Evolutionary conservation across 1,284 basidiomycete genomes (phyloP).

Genomic region (Albatrellus sp.): DNA sequence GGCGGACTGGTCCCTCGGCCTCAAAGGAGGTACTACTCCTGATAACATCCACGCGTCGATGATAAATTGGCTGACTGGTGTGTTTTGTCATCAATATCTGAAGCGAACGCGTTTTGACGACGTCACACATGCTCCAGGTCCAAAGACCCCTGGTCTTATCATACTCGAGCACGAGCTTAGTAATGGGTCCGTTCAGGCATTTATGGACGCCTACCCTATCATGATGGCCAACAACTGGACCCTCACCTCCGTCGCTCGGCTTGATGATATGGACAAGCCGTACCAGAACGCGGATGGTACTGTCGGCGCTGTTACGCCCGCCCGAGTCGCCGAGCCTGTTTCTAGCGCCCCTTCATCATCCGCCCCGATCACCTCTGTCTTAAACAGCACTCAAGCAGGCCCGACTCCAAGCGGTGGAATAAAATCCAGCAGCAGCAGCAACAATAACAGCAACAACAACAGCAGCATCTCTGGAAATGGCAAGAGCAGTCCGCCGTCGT

Average conservation of each 20-base stretch:
- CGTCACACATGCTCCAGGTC: constrained; percentile 16
- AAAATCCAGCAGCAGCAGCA: neutral
- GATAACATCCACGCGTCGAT: constrained; percentile 33
- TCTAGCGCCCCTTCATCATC: constrained; percentile 4
- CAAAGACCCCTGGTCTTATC: constrained; percentile 65
- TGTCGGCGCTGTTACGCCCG: constrained; percentile 10
- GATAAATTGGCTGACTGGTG: constrained; percentile 38
- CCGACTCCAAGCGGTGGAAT: neutral
- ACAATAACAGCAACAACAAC: neutral
- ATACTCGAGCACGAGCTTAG: constrained; percentile 77
- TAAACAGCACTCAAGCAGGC: neutral
- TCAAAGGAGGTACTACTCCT: constrained; percentile 23
- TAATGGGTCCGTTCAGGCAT: constrained; percentile 47
- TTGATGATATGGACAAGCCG: constrained; percentile 25
- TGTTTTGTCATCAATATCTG: neutral
- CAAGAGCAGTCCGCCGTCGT: too few relatives aligned
- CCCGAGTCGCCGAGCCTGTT: constrained; percentile 4
- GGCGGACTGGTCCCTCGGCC: constrained; percentile 49
- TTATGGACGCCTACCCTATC: constrained; percentile 56
- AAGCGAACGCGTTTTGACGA: neutral
- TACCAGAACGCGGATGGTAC: constrained; percentile 41
- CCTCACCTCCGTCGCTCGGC: constrained; percentile 37
- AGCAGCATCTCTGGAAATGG: too few relatives aligned
- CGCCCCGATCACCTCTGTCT: constrained; percentile 1
- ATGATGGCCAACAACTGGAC: constrained; percentile 62